Base-by-base conservation (phyloP, 2,329 filamentous ascomycete genomes). In the Thelonectria olida region DNA sequence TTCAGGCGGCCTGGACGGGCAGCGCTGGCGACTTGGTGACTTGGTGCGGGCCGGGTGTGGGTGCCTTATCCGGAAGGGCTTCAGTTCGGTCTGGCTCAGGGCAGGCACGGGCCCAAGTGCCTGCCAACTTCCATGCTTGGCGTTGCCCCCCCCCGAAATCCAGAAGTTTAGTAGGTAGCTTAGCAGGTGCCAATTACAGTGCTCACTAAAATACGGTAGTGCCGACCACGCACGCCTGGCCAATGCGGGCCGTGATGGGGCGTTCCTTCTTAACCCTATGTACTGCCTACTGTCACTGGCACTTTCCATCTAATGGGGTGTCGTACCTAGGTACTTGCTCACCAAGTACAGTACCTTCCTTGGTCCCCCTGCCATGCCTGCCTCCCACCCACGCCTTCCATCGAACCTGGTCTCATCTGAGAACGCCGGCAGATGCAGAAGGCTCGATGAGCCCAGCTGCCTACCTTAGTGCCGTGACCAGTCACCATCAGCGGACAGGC, bases 61-160 rank as follows among this genome's bases (percentile, higher is more conserved):
- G 50, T 20, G 38, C 38, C 48, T 52, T 44, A 20, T 19, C 44
- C 27, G 38, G 42, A 12, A 20, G 39, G n/a, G 38, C 25, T 28
- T 28, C n/a, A n/a, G n/a, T 25, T 19, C 25, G 25, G 27, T 20
- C 31, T 13, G 9, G 25, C 59, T 36, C 19, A 39, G 49, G 49
- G 57, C 53, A 55, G 56, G 62, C 50, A 12, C 27, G 51, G 67
- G 49, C 57, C 64, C 62, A 64, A 65, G 62, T 67, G 59, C 62
- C 67, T 67, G 64, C 68, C 54, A 47, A 45, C 20, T 47, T 22
- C 60, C 55, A 53, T 55, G 60, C 47, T 62, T 50, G 47, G 38
- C 47, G 34, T 10, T 27, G 34, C 47, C 38, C 17, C 38, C 17
- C 45, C 47, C 44, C 23, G n/a, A 47, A 51, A 48, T 50, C 47